Base-by-base conservation (phyloP, 305 asterid genomes). In the Solanum chacoense region DNA sequence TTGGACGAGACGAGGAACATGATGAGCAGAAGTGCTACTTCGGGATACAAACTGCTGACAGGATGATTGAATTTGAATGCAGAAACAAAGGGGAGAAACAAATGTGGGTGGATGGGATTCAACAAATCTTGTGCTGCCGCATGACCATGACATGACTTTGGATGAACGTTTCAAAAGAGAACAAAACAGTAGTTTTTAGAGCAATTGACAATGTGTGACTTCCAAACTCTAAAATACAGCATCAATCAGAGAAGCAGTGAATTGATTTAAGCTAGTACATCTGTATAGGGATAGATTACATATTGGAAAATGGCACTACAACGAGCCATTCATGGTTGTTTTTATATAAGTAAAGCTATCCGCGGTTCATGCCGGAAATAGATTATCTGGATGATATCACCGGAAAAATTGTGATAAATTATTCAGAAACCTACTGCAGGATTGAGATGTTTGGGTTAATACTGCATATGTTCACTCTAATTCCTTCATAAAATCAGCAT, bases 61-160 rank as follows among this genome's bases (percentile, higher is more conserved):
- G 98, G 92, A 93, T 93, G 45, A 94, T 96, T 34, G 98, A 96
- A 89, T 94, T 94, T 36, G 98, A 95, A 89, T 94, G 99, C 92
- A 90, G 93, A 90, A 96, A 86, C 91, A 96, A 93, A 91, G 93
- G 87, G 74, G 98, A 94, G 50, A 95, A 92, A 88, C 93, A 91
- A 88, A 93, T 94, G 93, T 96, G 99, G 99, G 90, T 94, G 79
- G 95, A 95, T 87, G 99, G 99, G 83, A 92, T 96, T 89, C 97
- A 95, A 79, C 91, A 93, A 35, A 91, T 96, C 98, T 89, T 96
- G 95, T 92, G 91, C 89, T 90, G 92, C 90, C 93, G 92, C 74
- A 88, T 88, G 45, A 87, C 88, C 90, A 86, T 92, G 93, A 88
- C 84, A 80, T 89, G 91, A 89, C 45, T 63, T 81, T 65, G 38